Evolutionary conservation across 2,329 filamentous ascomycete genomes (phyloP), one percentile per base, ranked within the genome.

Genomic region (Anisogramma anomala): DNA sequence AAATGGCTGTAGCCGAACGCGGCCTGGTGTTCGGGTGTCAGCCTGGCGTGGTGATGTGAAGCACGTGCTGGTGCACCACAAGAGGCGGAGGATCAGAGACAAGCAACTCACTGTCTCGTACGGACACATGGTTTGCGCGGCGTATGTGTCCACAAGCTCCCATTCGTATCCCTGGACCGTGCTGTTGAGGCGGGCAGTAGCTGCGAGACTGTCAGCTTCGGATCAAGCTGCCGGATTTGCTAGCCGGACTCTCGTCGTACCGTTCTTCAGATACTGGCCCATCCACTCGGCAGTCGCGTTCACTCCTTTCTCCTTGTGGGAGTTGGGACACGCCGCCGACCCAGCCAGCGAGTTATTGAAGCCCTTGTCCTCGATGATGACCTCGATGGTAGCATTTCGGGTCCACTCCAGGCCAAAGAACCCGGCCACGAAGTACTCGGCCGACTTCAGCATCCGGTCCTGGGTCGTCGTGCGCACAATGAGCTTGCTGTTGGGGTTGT

Each of bases 331-430:
- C 45, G 74, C 72, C 38, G 76, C 61, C 47, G 78, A 77, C 1
- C 80, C 81, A 1, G 79, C 78, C 6, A 84, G 64, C 1, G 78
- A 82, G 54, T 84, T 85, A 60, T 86, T 86, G 57, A 74, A 81
- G 2, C 65, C 65, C 1, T 55, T 53, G 13, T 66, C 61, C 52
- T 87, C 82, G 30, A 85, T 82, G 9, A 82, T 77, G 11, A 82
- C 67, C 51, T 84, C 76, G n/a, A 85, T 69, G 0, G 77, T 84
- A 6, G 71, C 81, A 53, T 85, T 83, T 22, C 77, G 69, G 1
- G 76, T 69, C 82, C 82, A 87, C 34, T 80, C 72, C 0, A 85
- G 68, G 0, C 82, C 82, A 53, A 87, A 87, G 63, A 87, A 87
- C 0, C 83, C 83, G 5, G 82, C 79, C 54, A 86, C 62, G 59